A percentile compares a stretch with the other conserved stretches of the same genome.
These are phyloP conservation scores for Kodamaea fungicola DNA, from an alignment of 1,139 yeast species.

Conservation along the genomic window DNA sequence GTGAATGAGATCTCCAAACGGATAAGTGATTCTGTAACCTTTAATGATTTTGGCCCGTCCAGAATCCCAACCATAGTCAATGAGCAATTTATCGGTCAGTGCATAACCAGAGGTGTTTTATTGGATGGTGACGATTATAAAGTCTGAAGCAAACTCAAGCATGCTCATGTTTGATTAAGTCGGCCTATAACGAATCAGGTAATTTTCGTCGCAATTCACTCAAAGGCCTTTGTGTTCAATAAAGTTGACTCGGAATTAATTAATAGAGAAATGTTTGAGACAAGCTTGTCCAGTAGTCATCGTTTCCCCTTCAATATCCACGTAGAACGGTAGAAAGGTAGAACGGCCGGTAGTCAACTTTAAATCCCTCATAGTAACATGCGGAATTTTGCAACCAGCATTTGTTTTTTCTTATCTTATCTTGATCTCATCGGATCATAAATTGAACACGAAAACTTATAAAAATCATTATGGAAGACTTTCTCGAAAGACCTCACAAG, in stretches of 20 bases:
- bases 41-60: slow-evolving; percentile 13
- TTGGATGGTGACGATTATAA: slow-evolving; percentile 47
- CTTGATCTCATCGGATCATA: neutral
- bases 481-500: slow-evolving; percentile 20
- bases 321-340: too few relatives aligned
- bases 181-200: too few relatives aligned
- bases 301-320: too few relatives aligned
- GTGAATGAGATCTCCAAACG: slow-evolving; percentile 14
- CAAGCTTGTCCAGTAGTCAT: too few relatives aligned
- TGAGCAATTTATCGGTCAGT: slow-evolving; percentile 38
- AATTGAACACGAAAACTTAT: neutral
- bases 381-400: neutral
- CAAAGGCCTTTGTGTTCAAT: too few relatives aligned
- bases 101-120: slow-evolving; percentile 35
- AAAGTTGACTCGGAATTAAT: too few relatives aligned
- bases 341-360: too few relatives aligned
- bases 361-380: too few relatives aligned
- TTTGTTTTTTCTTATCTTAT: slow-evolving; percentile 5
- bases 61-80: slow-evolving; percentile 48
- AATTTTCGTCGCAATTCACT: too few relatives aligned
- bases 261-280: too few relatives aligned
- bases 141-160: slow-evolving; percentile 6
- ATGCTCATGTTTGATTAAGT: too few relatives aligned
- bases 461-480: slow-evolving; percentile 5
- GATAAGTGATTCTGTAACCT: slow-evolving; percentile 20